These are phyloP conservation scores for Ceratobasidium sp. DNA, from an alignment of 1,284 basidiomycete species.

Conservation along the genomic window DNA sequence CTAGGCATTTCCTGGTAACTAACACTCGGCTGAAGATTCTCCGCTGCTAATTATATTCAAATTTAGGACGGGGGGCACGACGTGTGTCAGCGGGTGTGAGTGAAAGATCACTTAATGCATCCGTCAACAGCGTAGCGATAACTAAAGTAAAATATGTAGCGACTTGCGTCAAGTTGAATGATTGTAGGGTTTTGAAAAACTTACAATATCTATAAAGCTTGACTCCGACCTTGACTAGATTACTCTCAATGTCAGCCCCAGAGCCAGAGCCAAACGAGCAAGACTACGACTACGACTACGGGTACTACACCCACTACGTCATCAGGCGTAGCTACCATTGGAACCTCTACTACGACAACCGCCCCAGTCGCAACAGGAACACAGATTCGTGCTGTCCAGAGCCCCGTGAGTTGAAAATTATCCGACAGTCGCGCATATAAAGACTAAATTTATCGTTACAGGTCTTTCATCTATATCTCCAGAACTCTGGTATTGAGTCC, in stretches of 20 bases:
- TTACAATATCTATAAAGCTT: neutral
- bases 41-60: neutral
- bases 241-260: conserved; percentile 43
- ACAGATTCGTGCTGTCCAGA: conserved; percentile 68
- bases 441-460: conserved; percentile 20
- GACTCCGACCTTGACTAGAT: conserved; percentile 6
- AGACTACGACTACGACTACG: conserved; percentile 15
- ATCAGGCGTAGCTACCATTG: neutral
- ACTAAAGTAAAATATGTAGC: neutral
- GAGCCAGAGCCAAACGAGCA: conserved; percentile 8
- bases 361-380: conserved; percentile 61
- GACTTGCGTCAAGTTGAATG: conserved; percentile 39
- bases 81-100: conserved; percentile 40
- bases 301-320: neutral
- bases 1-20: conserved; percentile 27
- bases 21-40: neutral
- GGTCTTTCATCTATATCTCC: conserved; percentile 69
- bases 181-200: conserved; percentile 9
- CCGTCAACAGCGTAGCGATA: too few species aligned
- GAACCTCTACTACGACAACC: conserved; percentile 24
- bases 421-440: neutral
- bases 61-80: conserved; percentile 41
- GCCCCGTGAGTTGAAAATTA: conserved; percentile 58
- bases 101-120: neutral
- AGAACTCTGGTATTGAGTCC: conserved; percentile 62